Base-by-base conservation (phyloP, 768 basidiomycete species). In the Lactarius quietus region DNA sequence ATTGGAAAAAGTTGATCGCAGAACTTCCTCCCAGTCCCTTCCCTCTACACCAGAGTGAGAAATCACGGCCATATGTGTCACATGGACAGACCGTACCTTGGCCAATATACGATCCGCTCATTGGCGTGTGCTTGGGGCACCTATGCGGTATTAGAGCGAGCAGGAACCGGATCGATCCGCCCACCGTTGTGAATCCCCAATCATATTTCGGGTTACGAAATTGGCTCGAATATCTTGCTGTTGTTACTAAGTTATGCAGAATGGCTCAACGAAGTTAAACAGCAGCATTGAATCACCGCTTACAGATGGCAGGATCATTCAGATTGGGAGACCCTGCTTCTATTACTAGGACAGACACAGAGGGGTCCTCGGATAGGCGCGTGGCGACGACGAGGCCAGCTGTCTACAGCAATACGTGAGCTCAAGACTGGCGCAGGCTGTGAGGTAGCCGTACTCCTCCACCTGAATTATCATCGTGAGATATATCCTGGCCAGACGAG, bases 1-100 rank as follows among this genome's bases (percentile, higher is more conserved):
- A 70, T 28, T 26, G 23, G 38, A 68, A 65, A 36, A 64, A 69
- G 39, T 73, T 73, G 31, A 71, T 54, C 2, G 57, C 48, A 15
- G 71, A 72, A 38, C 65, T 68, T 23, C 72, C 72, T 8, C 72
- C 71, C 6, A 73, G 61, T 14, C 70, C 68, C 65, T 72, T 73
- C n/a, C 72, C 72, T 29, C 72, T 70, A 15, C n/a, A 23, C 43
- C 12, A n/a, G 31, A 45, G 53, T 39, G 18, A 14, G 26, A 9
- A 41, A 45, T 20, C 6, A 33, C 1, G 26, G 55, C 26, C 10
- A 29, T 9, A 57, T 14, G 18, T 29, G 26, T 33, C 8, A 15
- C 29, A 36, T 33, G 6, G 31, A 33, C 6, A 1, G 8, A 5
- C 39, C 67, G 2, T 66, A 66, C 67, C 64, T 56, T 2, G 26